Conservation (phyloP, 2,329 filamentous ascomycete genomes). For the Diplodia scrobiculata region DNA sequence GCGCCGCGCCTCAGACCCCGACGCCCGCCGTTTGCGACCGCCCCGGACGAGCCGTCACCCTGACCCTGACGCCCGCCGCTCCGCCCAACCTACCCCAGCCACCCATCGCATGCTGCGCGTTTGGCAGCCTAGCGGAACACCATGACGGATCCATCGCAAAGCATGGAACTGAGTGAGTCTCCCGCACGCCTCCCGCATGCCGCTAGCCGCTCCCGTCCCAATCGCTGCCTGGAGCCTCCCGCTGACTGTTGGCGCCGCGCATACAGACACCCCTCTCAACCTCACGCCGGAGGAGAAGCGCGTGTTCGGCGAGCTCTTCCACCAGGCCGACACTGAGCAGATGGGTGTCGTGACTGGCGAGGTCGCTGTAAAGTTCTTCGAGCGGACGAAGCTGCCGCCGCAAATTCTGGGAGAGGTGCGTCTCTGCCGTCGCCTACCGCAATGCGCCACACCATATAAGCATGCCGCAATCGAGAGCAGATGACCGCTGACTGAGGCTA, state of each 20-base stretch:
- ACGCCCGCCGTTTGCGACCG: not conserved
- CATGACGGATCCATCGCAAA: slow-evolving; percentile 44
- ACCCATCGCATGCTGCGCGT: slow-evolving; percentile 27
- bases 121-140: slow-evolving; percentile 34
- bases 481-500: slow-evolving; percentile 26
- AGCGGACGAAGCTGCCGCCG: slow-evolving; percentile 87
- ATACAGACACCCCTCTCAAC: slow-evolving; percentile 67
- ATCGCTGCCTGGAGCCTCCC: slow-evolving; percentile 32
- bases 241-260: slow-evolving; percentile 20
- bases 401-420: slow-evolving; percentile 67
- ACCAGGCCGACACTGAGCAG: slow-evolving; percentile 85
- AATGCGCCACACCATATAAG: slow-evolving; percentile 3
- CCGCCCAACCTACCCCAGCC: slow-evolving; percentile 25
- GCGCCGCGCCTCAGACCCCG: slow-evolving; percentile 9
- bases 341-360: slow-evolving; percentile 95
- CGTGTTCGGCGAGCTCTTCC: slow-evolving; percentile 89
- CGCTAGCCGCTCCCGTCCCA: slow-evolving; percentile 19
- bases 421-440: slow-evolving; percentile 39
- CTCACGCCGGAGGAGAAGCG: slow-evolving; percentile 90
- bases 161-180: slow-evolving; percentile 43
- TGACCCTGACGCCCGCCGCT: slow-evolving; percentile 28
- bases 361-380: slow-evolving; percentile 94
- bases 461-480: slow-evolving; percentile 17
- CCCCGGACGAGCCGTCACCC: slow-evolving; percentile 7
- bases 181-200: not conserved